phyloP scores from a whole-genome alignment of 495 filamentous ascomycete genomes.

The Penicillium bialowiezense region DNA sequence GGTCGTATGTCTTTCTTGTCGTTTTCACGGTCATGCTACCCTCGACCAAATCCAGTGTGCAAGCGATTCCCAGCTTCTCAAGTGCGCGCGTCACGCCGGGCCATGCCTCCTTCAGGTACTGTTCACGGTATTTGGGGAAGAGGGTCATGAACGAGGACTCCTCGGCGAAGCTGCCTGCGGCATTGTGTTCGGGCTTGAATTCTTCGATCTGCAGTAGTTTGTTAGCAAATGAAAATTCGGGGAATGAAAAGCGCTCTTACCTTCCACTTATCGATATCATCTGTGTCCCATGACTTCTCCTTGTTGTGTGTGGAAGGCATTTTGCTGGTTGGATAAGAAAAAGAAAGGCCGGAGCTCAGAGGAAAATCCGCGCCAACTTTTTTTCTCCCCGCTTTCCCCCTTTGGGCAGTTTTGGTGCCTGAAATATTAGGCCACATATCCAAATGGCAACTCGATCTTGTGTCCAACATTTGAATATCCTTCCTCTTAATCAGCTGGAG shows the following conservation, averaged over 20 bases:
- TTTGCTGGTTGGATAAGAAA: constrained; percentile 19
- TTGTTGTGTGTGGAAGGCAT: constrained; percentile 95
- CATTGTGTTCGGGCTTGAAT: constrained; percentile 84
- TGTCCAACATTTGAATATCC: too few species aligned
- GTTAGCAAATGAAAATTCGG: constrained; percentile 9
- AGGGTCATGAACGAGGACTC: constrained; percentile 89
- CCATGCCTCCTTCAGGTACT: constrained; percentile 91
- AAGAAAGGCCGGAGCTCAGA: constrained; percentile 16
- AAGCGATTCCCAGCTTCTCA: constrained; percentile 78
- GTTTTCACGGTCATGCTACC: constrained; percentile 96
- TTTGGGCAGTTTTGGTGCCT: constrained; percentile 22
- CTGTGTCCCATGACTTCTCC: constrained; percentile 97
- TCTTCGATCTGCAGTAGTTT: constrained; percentile 58
- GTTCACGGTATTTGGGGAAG: constrained; percentile 97
- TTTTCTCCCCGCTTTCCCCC: constrained; percentile 38
- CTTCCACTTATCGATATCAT: constrained; percentile 98
- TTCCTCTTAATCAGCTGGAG: too few species aligned
- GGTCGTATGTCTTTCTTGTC: constrained; percentile 92
- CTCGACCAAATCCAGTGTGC: constrained; percentile 89
- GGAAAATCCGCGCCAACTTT: constrained; percentile 40
- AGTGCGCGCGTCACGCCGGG: constrained; percentile 74
- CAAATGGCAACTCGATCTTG: too few species aligned
- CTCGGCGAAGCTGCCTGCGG: constrained; percentile 80
- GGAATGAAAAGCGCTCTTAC: constrained; percentile 27
- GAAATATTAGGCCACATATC: constrained; percentile 9